Evolutionary conservation across 2,329 filamentous ascomycete genomes (phyloP).

Genomic region (Penicillium sp.): DNA sequence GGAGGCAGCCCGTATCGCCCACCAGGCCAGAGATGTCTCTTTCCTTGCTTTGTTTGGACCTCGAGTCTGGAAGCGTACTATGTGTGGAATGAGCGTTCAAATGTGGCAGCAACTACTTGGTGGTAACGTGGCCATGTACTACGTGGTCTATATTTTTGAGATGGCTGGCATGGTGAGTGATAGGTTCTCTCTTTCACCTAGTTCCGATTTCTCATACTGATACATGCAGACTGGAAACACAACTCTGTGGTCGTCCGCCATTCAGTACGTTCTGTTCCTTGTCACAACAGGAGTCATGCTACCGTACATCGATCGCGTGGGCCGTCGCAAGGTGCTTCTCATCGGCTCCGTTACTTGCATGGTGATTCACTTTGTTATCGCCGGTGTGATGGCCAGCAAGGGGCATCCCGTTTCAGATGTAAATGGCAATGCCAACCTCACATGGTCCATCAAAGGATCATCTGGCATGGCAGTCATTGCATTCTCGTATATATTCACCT

Average conservation of each 20-base stretch:
- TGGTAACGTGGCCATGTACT: constrained; percentile 63
- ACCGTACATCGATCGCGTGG: constrained; percentile 55
- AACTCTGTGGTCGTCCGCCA: constrained; percentile 57
- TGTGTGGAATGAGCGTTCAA: constrained; percentile 58
- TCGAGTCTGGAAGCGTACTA: constrained; percentile 55
- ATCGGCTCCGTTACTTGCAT: constrained; percentile 53
- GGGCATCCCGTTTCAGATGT: constrained; percentile 52
- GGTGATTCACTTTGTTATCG: constrained; percentile 58
- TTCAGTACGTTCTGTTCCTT: constrained; percentile 62
- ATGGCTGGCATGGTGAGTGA: constrained; percentile 58
- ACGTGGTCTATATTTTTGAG: constrained; percentile 63
- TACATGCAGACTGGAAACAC: constrained; percentile 40
- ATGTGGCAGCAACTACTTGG: constrained; percentile 62
- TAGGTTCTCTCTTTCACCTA: neutral
- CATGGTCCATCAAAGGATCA: constrained; percentile 53
- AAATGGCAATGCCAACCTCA: constrained; percentile 51
- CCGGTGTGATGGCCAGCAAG: constrained; percentile 55
- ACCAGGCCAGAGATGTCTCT: constrained; percentile 39
- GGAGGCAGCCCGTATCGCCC: constrained; percentile 38
- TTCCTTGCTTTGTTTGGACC: constrained; percentile 51
- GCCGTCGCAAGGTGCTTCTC: constrained; percentile 54
- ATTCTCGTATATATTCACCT: constrained; percentile 60
- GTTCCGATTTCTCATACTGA: constrained; percentile 5
- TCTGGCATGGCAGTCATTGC: constrained; percentile 64
- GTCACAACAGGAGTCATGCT: constrained; percentile 57